Evolutionary conservation across 2,329 filamentous ascomycete species (phyloP), one percentile per base, ranked within the genome.

Genomic region (Stagonosporopsis tanaceti): DNA sequence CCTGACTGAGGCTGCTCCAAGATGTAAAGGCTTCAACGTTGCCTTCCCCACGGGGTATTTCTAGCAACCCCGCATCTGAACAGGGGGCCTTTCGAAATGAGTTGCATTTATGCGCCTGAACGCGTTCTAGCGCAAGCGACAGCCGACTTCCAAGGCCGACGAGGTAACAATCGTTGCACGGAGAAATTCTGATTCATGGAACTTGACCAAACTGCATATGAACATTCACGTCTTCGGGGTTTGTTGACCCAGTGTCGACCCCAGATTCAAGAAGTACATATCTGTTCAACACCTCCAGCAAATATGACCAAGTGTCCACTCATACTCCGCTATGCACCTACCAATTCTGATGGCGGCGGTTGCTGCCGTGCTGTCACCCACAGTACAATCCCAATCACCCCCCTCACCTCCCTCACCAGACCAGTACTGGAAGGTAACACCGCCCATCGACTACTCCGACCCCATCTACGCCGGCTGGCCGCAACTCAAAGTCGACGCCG

Each of bases 381-480:
- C 17, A 32, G 48, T 53, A 11, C 41, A 37, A 7, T 25, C 60
- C 27, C 41, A 46, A 37, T 17, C 5, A 20, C 46, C 8, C 14
- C 46, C 56, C n/a, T 17, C 5, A 20, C 46, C 8, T 9, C 46
- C 56, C n/a, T 32, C 52, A 12, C 56, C 60, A 25, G 53, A 57
- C n/a, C 47, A 42, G 24, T 59, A 59, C 40, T 62, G 60, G 60
- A 50, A 59, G 9, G 53, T 62, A 2, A 54, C 56, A 32, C 60
- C 60, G 12, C 48, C 60, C 20, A 59, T 62, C 24, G 50, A 62
- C 50, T 57, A 59, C 35, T 48, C 48, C n/a, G 60, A 62, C n/a
- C 42, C 53, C 6, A 40, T 62, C 15, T 54, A 53, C 20, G 60
- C 60, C 34, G 60, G 60, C 40, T 56, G 52, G 52, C 60, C 60